Percentiles rank a stretch among this genome's conserved stretches.
Conservation (phyloP, 805 yeast genomes). For the Tetrapisispora phaffii region DNA sequence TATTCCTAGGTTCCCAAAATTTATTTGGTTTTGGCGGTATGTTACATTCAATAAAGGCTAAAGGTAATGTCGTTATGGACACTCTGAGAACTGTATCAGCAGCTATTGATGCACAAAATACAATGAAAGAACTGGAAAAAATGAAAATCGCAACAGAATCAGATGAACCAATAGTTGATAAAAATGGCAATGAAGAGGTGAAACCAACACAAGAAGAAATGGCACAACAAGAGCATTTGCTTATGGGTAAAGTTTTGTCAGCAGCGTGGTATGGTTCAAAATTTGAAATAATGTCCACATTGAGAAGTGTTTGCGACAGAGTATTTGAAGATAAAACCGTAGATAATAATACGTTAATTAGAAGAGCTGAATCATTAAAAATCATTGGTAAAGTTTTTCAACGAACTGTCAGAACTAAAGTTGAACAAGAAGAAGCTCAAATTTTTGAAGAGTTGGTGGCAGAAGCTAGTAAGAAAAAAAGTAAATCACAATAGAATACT, state of each 20-base stretch:
- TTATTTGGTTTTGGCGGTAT: slow-evolving; percentile 62
- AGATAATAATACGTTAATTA: slow-evolving; percentile 36
- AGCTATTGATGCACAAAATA: slow-evolving; percentile 70
- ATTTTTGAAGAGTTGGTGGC: slow-evolving; percentile 63
- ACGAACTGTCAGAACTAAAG: slow-evolving; percentile 49
- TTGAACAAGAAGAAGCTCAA: slow-evolving; percentile 67
- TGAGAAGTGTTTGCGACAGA: slow-evolving; percentile 60
- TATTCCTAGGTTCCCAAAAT: slow-evolving; percentile 55
- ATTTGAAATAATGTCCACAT: slow-evolving; percentile 65
- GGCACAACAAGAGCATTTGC: slow-evolving; percentile 61
- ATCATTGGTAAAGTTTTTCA: slow-evolving; percentile 56
- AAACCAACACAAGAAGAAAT: slow-evolving; percentile 53
- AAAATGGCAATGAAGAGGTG: slow-evolving; percentile 42
- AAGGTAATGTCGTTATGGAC: slow-evolving; percentile 63
- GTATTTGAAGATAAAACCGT: slow-evolving; percentile 51
- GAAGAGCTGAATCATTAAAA: slow-evolving; percentile 54
- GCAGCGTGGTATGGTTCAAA: slow-evolving; percentile 82
- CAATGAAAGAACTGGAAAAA: slow-evolving; percentile 63
- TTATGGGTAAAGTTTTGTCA: slow-evolving; percentile 70
- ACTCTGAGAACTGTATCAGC: slow-evolving; percentile 60
- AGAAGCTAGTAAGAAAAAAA: slow-evolving; percentile 40
- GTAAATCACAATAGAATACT: slow-evolving; percentile 4
- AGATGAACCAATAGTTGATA: slow-evolving; percentile 35
- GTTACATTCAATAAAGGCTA: slow-evolving; percentile 61
- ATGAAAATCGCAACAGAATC: slow-evolving; percentile 45